These are phyloP conservation scores for Triticum dicoccoides DNA, from an alignment of 176 grass and related monocot genomes.

Conservation along the genomic window DNA sequence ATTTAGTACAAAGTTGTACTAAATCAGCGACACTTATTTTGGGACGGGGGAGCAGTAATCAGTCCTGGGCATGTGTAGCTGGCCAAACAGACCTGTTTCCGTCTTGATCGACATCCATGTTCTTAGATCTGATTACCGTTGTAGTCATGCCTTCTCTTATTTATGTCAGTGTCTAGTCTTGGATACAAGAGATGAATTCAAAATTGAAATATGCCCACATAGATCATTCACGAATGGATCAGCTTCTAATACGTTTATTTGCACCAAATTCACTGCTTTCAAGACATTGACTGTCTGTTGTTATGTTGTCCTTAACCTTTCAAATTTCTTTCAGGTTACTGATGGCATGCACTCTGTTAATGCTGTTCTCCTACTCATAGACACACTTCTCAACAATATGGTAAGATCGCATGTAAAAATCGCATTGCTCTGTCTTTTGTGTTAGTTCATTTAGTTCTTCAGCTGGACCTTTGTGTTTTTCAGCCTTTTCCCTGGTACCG, in stretches of 20 bases:
- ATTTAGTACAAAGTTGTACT: too few relatives aligned
- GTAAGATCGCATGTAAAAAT: conserved; percentile 40
- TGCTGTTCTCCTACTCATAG: conserved; percentile 67
- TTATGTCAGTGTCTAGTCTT: not conserved
- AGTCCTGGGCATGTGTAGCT: not conserved
- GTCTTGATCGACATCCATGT: not conserved
- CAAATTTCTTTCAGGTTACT: conserved; percentile 50
- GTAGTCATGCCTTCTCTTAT: not conserved
- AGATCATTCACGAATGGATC: not conserved
- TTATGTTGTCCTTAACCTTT: not conserved
- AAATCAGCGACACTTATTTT: too few relatives aligned
- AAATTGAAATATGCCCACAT: not conserved
- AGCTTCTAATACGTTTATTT: not conserved
- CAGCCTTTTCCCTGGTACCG: conserved; percentile 92
- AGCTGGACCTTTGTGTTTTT: conserved; percentile 16
- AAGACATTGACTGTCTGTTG: conserved; percentile 5
- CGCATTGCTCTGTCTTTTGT: not conserved
- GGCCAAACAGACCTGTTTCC: not conserved
- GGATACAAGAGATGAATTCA: not conserved
- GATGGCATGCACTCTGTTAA: conserved; percentile 87
- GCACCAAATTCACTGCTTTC: not conserved
- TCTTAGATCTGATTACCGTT: not conserved
- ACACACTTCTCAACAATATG: conserved; percentile 80
- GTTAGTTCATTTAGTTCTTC: conserved; percentile 15
- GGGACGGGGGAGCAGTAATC: not conserved